Base-by-base conservation (phyloP, 306 rosid species). In the Fragaria vesca region DNA sequence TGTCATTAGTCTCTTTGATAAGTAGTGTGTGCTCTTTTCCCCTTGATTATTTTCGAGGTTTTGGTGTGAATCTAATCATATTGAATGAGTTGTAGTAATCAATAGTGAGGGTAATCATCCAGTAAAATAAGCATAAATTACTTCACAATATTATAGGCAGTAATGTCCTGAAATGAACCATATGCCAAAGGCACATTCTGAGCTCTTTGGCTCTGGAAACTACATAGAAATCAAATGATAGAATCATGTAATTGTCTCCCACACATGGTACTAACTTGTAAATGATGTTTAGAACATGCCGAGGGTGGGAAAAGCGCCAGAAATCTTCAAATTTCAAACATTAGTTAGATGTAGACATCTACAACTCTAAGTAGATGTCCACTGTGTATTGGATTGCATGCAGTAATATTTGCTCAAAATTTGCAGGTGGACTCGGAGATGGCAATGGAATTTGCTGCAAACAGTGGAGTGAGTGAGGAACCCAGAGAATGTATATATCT, bases 371-470 rank as follows among this genome's bases (percentile, higher is more conserved):
- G 45, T 61, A 28, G 16, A 32, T 32, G 34, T 32, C 34, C 34
- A 32, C 34, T 32, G 34, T 32, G 34, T 32, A 32, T 32, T 32
- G 34, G 34, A 2, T 32, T 32, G 34, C 34, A 28, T 28, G 20
- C 7, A 0, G 60, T 45, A 75, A 61, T 6, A 4, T 30, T 50
- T 28, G 46, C 24, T 32, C 40, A 71, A 71, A 34, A 45, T 65
- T 73, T 71, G 81, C 92, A 95, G 98, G 97, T 92, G 76, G 98
- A 95, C 89, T 91, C 88, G 66, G 98, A 95, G 80, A 95, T 95
- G 98, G 96, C 97, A 21, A 69, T 92, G 85, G 98, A 95, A 79
- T 95, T 89, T 80, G 98, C 98, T 17, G 87, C 98, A 61, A 94
- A 92, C 60, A 88, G 97, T 81, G 96, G 97, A 78, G 98, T 90